phyloP scores from a whole-genome alignment of 2,329 filamentous ascomycete species.

The Colletotrichum eremochloae region DNA sequence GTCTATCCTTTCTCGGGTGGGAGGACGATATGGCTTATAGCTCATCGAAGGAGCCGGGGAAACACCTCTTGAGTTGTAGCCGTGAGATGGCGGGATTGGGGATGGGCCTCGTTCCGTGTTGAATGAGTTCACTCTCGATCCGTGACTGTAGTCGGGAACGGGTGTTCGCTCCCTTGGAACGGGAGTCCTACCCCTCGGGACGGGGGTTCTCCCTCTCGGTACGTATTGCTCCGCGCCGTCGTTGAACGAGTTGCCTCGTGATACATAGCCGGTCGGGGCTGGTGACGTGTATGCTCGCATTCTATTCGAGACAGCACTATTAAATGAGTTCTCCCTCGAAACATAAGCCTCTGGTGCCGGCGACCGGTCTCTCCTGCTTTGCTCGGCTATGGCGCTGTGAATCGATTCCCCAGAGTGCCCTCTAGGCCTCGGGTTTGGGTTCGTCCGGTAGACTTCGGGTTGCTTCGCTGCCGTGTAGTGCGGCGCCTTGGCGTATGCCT shows the following conservation, averaged over 20 bases:
- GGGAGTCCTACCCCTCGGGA: constrained; percentile 34
- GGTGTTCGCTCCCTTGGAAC: constrained; percentile 21
- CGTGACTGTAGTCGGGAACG: constrained; percentile 29
- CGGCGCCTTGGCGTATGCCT: constrained; percentile 75
- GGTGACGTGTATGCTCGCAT: constrained; percentile 41
- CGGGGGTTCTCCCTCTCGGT: constrained; percentile 35
- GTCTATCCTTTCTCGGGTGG: constrained; percentile 55
- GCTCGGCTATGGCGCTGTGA: constrained; percentile 34
- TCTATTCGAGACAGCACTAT: constrained; percentile 40
- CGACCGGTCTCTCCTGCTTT: constrained; percentile 35
- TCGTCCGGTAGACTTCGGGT: constrained; percentile 67
- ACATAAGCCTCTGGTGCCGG: constrained; percentile 41
- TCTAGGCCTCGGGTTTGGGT: constrained; percentile 52
- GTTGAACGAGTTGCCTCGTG: constrained; percentile 40
- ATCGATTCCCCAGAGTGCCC: constrained; percentile 59
- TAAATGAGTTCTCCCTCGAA: constrained; percentile 43
- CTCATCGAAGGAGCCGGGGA: constrained; percentile 56
- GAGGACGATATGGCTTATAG: constrained; percentile 49
- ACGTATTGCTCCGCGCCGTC: constrained; percentile 40
- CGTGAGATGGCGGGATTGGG: constrained; percentile 50
- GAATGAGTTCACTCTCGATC: constrained; percentile 47
- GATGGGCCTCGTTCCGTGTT: constrained; percentile 52
- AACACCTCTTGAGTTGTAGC: constrained; percentile 52
- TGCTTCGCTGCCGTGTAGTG: constrained; percentile 75
- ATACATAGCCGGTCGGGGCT: constrained; percentile 37